These are phyloP conservation scores for Porogramme epimiltina DNA, from an alignment of 1,284 basidiomycete genomes.

Conservation along the genomic window DNA sequence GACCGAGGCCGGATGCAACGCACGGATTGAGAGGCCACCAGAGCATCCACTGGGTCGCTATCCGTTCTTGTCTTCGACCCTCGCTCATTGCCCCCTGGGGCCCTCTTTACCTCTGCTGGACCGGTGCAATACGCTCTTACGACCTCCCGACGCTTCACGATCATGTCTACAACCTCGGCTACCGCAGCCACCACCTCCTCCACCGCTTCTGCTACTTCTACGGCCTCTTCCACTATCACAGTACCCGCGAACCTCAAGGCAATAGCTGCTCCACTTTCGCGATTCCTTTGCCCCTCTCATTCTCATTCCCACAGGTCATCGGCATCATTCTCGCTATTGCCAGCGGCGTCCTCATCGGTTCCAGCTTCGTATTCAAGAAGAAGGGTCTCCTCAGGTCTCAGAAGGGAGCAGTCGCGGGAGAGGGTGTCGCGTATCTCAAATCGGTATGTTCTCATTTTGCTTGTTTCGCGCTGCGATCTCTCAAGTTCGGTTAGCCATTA, in stretches of 20 bases:
- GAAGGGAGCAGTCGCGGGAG: conserved; percentile 74
- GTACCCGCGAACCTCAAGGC: conserved; percentile 42
- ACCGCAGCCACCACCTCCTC: conserved; percentile 33
- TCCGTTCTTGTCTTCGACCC: background rate
- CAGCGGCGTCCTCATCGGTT: conserved; percentile 89
- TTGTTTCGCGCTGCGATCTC: background rate
- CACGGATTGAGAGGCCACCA: background rate
- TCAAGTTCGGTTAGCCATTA: conserved; percentile 47
- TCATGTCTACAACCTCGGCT: conserved; percentile 35
- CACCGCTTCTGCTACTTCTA: conserved; percentile 36
- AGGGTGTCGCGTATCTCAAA: conserved; percentile 95
- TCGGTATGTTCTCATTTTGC: conserved; percentile 52
- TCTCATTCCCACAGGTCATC: conserved; percentile 49
- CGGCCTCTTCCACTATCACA: conserved; percentile 37
- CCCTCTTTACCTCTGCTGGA: conserved; percentile 5
- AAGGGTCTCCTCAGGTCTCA: conserved; percentile 81
- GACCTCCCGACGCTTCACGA: conserved; percentile 22
- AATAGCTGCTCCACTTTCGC: conserved; percentile 12
- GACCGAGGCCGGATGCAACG: background rate
- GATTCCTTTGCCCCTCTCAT: conserved; percentile 12
- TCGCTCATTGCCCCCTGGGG: conserved; percentile 10
- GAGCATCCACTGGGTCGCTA: background rate
- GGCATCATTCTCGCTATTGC: conserved; percentile 82
- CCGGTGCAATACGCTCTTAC: conserved; percentile 15
- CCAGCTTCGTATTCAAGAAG: conserved; percentile 97